Evolutionary conservation across 179 eudicot species (phyloP).

Genomic region (Camellia oleifera): DNA sequence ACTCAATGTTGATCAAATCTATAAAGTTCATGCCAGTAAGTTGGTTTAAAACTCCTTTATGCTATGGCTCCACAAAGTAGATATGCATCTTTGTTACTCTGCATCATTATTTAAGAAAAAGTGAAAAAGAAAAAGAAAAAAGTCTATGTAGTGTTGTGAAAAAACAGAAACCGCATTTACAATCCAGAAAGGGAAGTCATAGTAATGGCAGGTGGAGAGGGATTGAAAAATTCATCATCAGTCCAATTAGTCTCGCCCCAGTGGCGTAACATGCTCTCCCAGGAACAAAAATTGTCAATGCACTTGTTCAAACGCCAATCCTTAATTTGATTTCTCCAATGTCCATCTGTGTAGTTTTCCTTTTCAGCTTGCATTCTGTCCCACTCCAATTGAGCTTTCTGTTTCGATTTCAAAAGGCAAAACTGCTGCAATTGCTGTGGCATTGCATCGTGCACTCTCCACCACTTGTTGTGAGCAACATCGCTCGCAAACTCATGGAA

Average conservation of each 20-base stretch:
- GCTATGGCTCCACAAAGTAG: no score
- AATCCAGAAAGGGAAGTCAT: no score
- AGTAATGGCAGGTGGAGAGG: slow-evolving; percentile 36
- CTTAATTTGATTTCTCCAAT: slow-evolving; percentile 56
- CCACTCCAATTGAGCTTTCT: slow-evolving; percentile 84
- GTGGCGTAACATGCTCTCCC: slow-evolving; percentile 75
- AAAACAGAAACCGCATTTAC: no score
- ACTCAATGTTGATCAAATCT: no score
- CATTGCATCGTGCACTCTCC: slow-evolving; percentile 88
- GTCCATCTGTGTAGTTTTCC: slow-evolving; percentile 62
- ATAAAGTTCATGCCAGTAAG: no score
- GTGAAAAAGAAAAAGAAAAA: no score
- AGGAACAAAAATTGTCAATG: slow-evolving; percentile 61
- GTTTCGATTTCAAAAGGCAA: slow-evolving; percentile 53
- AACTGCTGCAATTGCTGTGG: slow-evolving; percentile 55
- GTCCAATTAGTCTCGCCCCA: slow-evolving; percentile 86
- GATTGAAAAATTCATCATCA: slow-evolving; percentile 24
- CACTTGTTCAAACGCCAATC: slow-evolving; percentile 66
- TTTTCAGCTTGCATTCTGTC: slow-evolving; percentile 72
- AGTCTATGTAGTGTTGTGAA: no score
- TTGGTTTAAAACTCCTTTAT: no score
- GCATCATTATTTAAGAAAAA: no score
- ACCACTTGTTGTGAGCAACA: slow-evolving; percentile 79
- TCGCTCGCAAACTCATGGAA: slow-evolving; percentile 85
- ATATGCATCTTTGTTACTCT: no score